phyloP scores from a whole-genome alignment of 495 filamentous ascomycete genomes.

The Trichoderma orchidacearum region DNA sequence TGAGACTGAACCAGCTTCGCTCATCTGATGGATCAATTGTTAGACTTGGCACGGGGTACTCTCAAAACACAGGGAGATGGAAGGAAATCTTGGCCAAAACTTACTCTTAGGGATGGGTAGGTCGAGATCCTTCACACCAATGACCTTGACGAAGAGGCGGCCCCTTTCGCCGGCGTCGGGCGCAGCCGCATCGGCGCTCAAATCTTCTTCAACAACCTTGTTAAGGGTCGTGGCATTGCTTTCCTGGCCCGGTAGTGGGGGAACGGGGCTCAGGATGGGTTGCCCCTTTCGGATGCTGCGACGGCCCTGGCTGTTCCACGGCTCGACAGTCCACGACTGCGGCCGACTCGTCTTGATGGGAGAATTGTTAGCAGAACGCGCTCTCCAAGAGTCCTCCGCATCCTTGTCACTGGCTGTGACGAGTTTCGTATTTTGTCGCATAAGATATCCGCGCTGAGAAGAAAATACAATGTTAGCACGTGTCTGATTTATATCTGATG shows the following conservation, averaged over 20 bases:
- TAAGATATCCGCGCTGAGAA: constrained; percentile 90
- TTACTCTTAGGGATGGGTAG: constrained; percentile 82
- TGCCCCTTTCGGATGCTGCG: constrained; percentile 53
- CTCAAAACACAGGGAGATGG: no score
- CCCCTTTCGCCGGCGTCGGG: constrained; percentile 81
- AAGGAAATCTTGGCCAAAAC: no score
- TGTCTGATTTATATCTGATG: constrained; percentile 2
- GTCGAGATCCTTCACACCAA: constrained; percentile 90
- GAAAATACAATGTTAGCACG: constrained; percentile 43
- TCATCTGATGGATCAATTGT: constrained; percentile 45
- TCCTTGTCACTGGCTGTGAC: constrained; percentile 72
- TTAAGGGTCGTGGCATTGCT: constrained; percentile 56
- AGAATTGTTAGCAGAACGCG: constrained; percentile 53
- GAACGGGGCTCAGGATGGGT: constrained; percentile 29
- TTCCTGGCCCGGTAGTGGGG: constrained; percentile 78
- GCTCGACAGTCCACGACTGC: constrained; percentile 89
- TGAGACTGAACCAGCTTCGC: constrained; percentile 82
- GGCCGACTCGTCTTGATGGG: constrained; percentile 58
- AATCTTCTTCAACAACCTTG: constrained; percentile 46
- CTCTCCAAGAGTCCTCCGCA: constrained; percentile 36
- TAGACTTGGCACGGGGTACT: constrained; percentile 1
- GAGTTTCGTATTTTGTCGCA: constrained; percentile 96
- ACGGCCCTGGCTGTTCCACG: constrained; percentile 76
- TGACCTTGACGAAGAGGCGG: constrained; percentile 92
- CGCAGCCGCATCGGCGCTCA: constrained; percentile 32